Evolutionary conservation across 805 yeast species (phyloP).

Genomic region (Barnettozyma siamensis): DNA sequence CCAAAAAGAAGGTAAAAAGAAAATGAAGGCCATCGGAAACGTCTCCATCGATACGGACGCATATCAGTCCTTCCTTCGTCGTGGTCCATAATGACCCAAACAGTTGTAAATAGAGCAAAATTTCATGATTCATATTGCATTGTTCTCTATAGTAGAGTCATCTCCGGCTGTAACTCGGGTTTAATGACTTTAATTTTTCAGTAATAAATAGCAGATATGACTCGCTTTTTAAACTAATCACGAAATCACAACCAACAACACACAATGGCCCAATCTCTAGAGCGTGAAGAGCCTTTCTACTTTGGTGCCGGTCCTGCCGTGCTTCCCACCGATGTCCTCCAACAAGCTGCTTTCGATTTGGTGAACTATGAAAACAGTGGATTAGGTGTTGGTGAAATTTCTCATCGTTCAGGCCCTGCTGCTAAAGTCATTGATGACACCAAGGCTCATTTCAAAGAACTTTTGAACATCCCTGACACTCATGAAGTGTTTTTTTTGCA

Average conservation of each 20-base stretch:
- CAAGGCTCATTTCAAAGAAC: slow-evolving; percentile 55
- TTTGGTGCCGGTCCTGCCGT: slow-evolving; percentile 99
- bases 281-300: slow-evolving; percentile 69
- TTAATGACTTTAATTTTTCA: too few species aligned
- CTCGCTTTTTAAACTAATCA: too few species aligned
- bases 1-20: slow-evolving; percentile 92
- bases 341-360: slow-evolving; percentile 83
- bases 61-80: slow-evolving; percentile 71
- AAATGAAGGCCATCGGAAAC: slow-evolving; percentile 72
- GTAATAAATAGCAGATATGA: too few species aligned
- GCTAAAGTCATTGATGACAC: slow-evolving; percentile 70
- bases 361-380: slow-evolving; percentile 64
- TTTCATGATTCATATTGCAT: too few species aligned
- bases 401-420: slow-evolving; percentile 90
- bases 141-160: too few species aligned
- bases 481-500: slow-evolving; percentile 94
- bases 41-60: slow-evolving; percentile 80
- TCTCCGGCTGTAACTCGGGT: too few species aligned
- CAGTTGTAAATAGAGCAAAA: slow-evolving; percentile 1
- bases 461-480: slow-evolving; percentile 78
- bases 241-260: too few species aligned
- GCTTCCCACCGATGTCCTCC: slow-evolving; percentile 75
- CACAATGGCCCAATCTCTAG: slow-evolving; percentile 28
- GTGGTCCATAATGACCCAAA: slow-evolving; percentile 9
- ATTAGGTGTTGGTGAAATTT: slow-evolving; percentile 91